Percentiles rank a stretch among this genome's conserved stretches.
phyloP scores from a whole-genome alignment of 164 flowering plant genomes.

The Echeveria elegans region DNA sequence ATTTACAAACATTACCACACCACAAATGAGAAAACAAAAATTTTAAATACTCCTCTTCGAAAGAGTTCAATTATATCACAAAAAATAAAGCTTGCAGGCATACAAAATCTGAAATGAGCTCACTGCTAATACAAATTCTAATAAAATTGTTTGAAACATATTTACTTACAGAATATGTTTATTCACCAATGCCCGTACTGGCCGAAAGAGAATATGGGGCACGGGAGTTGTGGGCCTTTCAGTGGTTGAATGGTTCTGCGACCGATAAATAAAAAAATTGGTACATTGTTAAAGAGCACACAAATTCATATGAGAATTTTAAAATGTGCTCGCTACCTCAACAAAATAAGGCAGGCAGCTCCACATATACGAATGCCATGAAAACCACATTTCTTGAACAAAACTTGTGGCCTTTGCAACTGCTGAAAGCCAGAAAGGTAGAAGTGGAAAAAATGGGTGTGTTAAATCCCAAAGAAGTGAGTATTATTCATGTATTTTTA shows the following conservation, averaged over 20 bases:
- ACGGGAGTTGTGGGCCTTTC: conserved; percentile 14
- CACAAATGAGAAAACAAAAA: not conserved
- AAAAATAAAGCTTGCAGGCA: not conserved
- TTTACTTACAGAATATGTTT: conserved; percentile 44
- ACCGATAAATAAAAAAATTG: not conserved
- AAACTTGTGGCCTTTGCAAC: conserved; percentile 37
- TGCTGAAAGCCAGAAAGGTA: conserved; percentile 35
- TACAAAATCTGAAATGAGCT: not conserved
- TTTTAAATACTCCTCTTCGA: not conserved
- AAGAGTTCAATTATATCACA: not conserved
- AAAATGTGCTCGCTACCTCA: conserved; percentile 23
- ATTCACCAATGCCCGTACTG: conserved; percentile 33
- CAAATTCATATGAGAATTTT: not conserved
- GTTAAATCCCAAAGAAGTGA: no score
- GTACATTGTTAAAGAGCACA: not conserved
- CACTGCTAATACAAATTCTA: not conserved
- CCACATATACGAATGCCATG: conserved; percentile 91
- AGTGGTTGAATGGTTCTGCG: conserved; percentile 24
- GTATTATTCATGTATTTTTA: no score
- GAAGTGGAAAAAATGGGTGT: no score
- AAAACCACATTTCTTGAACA: conserved; percentile 81
- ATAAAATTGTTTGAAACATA: not conserved
- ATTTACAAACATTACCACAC: not conserved
- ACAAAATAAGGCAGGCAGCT: conserved; percentile 14
- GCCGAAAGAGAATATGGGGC: conserved; percentile 43